Evolutionary conservation across 192 early-diverging fungal genomes (phyloP), one percentile per base, ranked within the genome.

Genomic region (Cetraspora pellucida): DNA sequence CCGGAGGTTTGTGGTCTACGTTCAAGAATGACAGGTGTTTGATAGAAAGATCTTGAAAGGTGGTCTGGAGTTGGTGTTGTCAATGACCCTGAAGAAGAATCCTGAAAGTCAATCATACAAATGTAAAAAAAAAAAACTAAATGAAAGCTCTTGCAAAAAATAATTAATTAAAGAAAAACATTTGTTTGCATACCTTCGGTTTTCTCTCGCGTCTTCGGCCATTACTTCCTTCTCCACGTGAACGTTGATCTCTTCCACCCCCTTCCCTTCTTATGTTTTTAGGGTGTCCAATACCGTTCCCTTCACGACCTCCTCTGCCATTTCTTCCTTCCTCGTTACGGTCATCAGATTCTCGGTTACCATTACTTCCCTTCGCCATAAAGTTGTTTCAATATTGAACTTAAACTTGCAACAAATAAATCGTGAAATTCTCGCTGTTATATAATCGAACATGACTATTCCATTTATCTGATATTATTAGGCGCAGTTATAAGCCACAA

Each of bases 1-100:
- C 21, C 25, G 2, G 54, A 19, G 9, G 57, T 25, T 44, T 57
- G 60, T 23, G 63, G 46, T 37, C 27, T 76, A 54, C 74, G 61
- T 66, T 66, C 74, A 11, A 76, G 45, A 43, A 76, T 76, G 1
- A 76, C 63, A 10, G 74, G 74, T n/a, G 74, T 16, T 55, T 76
- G 74, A 66, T 76, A 76, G 37, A 76, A 76, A 13, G 60, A 17
- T 66, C 55, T 64, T 17, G 74, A 50, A 55, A 76, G 63, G 44
- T 66, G 67, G 9, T 76, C 74, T 1, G 74, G 74, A 10, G 61
- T 21, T 27, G 74, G 74, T 21, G 74, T 76, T 16, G 74, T 76
- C 47, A 76, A 47, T 11, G 61, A 17, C 10, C 49, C 50, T 47
- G 21, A 59, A 30, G 58, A 19, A 54, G 63, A 64, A 44, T 76